Evolutionary conservation across 75 land plant genomes (phyloP), one percentile per base, ranked within the genome.

Genomic region (Chamaecyparis obtusa): DNA sequence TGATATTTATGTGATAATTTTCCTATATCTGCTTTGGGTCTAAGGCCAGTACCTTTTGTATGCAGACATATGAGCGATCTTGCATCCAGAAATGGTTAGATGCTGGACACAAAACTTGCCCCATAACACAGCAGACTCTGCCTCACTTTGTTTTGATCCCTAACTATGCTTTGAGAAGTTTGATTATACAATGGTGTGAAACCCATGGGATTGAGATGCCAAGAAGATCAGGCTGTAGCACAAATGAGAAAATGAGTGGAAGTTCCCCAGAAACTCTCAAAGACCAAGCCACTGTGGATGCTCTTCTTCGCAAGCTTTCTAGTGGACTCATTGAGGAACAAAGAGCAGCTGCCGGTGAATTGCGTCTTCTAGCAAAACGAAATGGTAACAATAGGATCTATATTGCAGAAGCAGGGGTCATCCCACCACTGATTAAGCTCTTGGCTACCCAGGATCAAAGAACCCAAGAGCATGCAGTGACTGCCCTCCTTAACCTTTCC

Each of bases 71-170:
- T 75, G 99, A 97, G 88, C 89, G 96, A 44, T 90, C 94, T 54
- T 96, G 75, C 89, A 96, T 97, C 71, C 96, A 97, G 87, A 96
- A 94, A 87, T 97, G 99, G 99, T 89, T 97, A 83, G 96, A 95
- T 44, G 87, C 89, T 21, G 97, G 99, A 36, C 92, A 93, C 82
- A 72, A 51, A 74, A 94, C 96, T 51, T 97, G 98, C 64, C 99
- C 98, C 46, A 97, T 93, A 84, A 97, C 99, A 83, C 98, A 93
- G 85, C 96, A 93, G 87, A 87, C 87, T 86, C 93, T 97, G 21
- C 84, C 89, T 44, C 91, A 96, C 51, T 46, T 87, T 15, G 88
- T 89, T 10, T 88, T 96, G 32, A 97, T 96, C 5, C 94, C 99
- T 17, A 97, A 97, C 80, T 95, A 95, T 85, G 95, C 92, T 13